These are phyloP conservation scores for Eremothecium sinecaudum DNA, from an alignment of 1,139 yeast genomes.

Conservation along the genomic window DNA sequence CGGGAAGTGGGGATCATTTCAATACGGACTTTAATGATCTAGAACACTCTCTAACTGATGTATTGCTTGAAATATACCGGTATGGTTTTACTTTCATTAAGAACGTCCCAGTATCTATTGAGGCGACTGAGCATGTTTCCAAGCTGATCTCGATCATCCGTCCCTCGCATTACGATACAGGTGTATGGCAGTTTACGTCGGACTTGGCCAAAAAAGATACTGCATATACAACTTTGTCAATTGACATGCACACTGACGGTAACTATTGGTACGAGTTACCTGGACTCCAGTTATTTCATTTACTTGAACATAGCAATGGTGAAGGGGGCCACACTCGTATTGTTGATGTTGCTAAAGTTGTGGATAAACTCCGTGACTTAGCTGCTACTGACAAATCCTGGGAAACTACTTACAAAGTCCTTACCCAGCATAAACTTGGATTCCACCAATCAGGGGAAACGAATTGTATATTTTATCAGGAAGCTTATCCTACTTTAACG, in stretches of 20 bases:
- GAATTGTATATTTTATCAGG: slow-evolving; percentile 23
- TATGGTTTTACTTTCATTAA: slow-evolving; percentile 60
- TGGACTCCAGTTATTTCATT: slow-evolving; percentile 63
- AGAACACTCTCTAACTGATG: slow-evolving; percentile 19
- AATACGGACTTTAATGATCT: slow-evolving; percentile 34
- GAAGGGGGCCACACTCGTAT: slow-evolving; percentile 66
- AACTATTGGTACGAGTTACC: slow-evolving; percentile 76
- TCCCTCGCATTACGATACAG: slow-evolving; percentile 64
- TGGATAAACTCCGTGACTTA: slow-evolving; percentile 7
- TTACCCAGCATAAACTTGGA: slow-evolving; percentile 48
- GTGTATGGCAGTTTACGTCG: slow-evolving; percentile 74
- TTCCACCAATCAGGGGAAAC: slow-evolving; percentile 75
- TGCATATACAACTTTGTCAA: slow-evolving; percentile 63
- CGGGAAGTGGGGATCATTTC: slow-evolving; percentile 40
- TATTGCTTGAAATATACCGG: slow-evolving; percentile 50
- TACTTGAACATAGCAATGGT: slow-evolving; percentile 52
- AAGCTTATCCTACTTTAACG: slow-evolving; percentile 53
- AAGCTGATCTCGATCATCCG: slow-evolving; percentile 55
- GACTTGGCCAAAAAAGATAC: slow-evolving; percentile 65
- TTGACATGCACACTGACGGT: slow-evolving; percentile 66
- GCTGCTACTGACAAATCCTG: slow-evolving; percentile 14
- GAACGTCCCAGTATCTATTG: slow-evolving; percentile 53
- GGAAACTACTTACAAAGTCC: slow-evolving; percentile 49
- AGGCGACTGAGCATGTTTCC: slow-evolving; percentile 51
- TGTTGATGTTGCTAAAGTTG: slow-evolving; percentile 47